phyloP scores from a whole-genome alignment of 306 rosid species.

The Ceratonia siliqua region DNA sequence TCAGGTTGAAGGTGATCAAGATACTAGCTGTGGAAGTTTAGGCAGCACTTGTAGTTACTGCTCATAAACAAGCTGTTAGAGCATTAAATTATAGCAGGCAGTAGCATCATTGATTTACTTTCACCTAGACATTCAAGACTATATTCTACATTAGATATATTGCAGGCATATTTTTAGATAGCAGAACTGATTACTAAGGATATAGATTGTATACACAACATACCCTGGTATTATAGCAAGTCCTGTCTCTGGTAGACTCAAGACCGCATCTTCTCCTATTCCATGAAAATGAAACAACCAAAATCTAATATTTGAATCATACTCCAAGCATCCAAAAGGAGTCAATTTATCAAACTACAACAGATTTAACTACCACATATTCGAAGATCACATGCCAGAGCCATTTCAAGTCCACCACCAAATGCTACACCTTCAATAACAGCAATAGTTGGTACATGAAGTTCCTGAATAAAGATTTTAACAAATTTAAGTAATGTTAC shows the following conservation, averaged over 20 bases:
- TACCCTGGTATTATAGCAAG: conserved; percentile 98
- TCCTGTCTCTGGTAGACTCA: conserved; percentile 97
- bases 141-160: not conserved
- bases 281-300: conserved; percentile 33
- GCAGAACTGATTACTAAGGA: not conserved
- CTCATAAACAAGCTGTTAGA: not conserved
- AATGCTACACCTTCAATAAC: conserved; percentile 90
- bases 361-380: conserved; percentile 71
- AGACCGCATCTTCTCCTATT: conserved; percentile 70
- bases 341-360: conserved; percentile 8
- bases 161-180: conserved; percentile 19
- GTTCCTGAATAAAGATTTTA: conserved; percentile 48
- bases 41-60: not conserved
- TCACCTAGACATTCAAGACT: not conserved
- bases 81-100: not conserved
- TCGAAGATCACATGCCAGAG: conserved; percentile 91
- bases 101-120: not conserved
- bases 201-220: conserved; percentile 32
- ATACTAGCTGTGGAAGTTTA: not conserved
- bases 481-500: conserved; percentile 24
- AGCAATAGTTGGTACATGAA: conserved; percentile 78
- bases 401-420: conserved; percentile 99
- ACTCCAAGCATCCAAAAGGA: conserved; percentile 14
- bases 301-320: conserved; percentile 22
- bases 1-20: not conserved